Evolutionary conservation across 1,284 basidiomycete species (phyloP).

Genomic region (Uromyces viciae-fabae): DNA sequence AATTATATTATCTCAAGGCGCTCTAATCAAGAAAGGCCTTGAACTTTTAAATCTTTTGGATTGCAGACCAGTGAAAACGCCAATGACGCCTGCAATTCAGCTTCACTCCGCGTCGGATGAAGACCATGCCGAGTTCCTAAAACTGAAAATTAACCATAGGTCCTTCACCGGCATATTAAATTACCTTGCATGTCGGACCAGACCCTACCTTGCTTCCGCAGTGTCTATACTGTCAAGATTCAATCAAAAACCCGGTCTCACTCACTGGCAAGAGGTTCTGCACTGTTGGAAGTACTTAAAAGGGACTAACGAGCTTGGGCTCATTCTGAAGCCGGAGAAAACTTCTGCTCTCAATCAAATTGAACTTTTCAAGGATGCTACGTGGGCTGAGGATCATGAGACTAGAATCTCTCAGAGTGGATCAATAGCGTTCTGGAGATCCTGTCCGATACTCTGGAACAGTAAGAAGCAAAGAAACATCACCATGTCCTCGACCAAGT

Average conservation of each 20-base stretch:
- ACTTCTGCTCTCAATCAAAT: background rate
- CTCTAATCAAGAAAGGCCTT: background rate
- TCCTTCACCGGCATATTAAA: background rate
- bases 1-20: background rate
- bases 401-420: background rate
- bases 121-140: background rate
- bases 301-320: no score
- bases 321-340: no score
- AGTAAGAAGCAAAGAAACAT: background rate
- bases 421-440: background rate
- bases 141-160: background rate
- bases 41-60: background rate
- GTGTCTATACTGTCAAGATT: background rate
- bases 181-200: background rate
- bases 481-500: background rate
- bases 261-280: background rate
- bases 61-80: background rate
- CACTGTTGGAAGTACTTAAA: conserved; percentile 2
- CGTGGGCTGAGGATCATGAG: background rate
- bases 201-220: background rate
- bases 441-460: background rate
- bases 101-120: background rate
- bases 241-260: background rate
- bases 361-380: background rate
- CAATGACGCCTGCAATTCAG: background rate